Percentiles rank a stretch among this genome's conserved stretches.
These are phyloP conservation scores for Chlorella sp. DNA, from an alignment of 139 green algal species.

Conservation along the genomic window DNA sequence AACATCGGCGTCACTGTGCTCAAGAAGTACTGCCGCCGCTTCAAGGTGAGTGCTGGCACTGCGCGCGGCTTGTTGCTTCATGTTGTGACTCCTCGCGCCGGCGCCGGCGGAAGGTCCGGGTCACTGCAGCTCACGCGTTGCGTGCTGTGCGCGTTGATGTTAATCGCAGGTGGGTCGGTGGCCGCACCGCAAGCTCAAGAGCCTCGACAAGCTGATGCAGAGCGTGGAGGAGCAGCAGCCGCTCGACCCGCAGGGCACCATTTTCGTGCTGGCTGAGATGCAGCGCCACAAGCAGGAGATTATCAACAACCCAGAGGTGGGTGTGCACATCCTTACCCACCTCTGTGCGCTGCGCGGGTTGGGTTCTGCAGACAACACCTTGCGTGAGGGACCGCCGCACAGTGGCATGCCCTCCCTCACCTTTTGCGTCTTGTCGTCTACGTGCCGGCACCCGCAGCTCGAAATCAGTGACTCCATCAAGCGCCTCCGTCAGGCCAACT, in stretches of 20 bases:
- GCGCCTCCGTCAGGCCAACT: slow-evolving; percentile 31
- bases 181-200: slow-evolving; percentile 60
- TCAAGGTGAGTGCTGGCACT: slow-evolving; percentile 23
- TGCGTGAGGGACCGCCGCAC: too few species aligned
- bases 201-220: slow-evolving; percentile 49
- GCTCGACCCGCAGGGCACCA: neutral
- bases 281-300: slow-evolving; percentile 16
- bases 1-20: slow-evolving; percentile 56
- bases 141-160: too few species aligned
- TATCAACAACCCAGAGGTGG: slow-evolving; percentile 21
- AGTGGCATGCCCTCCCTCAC: too few species aligned
- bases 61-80: too few species aligned
- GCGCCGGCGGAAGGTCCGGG: too few species aligned
- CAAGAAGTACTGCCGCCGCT: slow-evolving; percentile 63
- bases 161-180: slow-evolving; percentile 31
- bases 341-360: too few species aligned
- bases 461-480: slow-evolving; percentile 27
- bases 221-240: slow-evolving; percentile 5
- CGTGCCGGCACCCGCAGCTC: too few species aligned
- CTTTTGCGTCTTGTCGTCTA: too few species aligned
- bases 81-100: too few species aligned
- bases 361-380: too few species aligned
- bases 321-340: too few species aligned
- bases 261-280: neutral
- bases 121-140: too few species aligned